Conservation (phyloP, 495 filamentous ascomycete species). For the Immersiella caudata region DNA sequence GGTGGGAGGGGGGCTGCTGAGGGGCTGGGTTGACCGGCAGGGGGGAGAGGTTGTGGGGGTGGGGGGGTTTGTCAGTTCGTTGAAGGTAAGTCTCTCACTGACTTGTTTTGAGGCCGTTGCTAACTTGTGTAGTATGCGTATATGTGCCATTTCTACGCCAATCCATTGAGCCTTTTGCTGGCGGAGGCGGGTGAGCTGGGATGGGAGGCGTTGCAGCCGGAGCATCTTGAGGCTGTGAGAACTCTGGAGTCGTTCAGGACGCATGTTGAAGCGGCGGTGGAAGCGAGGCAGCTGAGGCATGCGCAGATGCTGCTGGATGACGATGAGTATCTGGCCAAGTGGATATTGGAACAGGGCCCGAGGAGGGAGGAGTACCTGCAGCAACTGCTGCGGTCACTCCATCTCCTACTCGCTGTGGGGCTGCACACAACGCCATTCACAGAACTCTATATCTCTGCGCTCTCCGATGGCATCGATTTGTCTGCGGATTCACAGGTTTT, state of each 20-base stretch:
- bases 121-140: constrained; percentile 71
- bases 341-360: constrained; percentile 29
- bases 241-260: constrained; percentile 78
- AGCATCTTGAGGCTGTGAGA: constrained; percentile 75
- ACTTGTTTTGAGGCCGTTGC: neutral
- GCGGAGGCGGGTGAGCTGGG: constrained; percentile 37
- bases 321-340: constrained; percentile 39
- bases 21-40: constrained; percentile 73
- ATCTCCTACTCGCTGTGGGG: constrained; percentile 25
- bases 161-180: constrained; percentile 74
- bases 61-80: constrained; percentile 73
- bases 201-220: constrained; percentile 47
- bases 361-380: constrained; percentile 28
- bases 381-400: constrained; percentile 35
- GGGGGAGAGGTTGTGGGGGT: constrained; percentile 84
- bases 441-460: constrained; percentile 43
- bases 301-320: constrained; percentile 46
- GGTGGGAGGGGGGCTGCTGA: constrained; percentile 67
- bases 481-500: constrained; percentile 33
- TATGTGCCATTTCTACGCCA: constrained; percentile 96
- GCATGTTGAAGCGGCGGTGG: constrained; percentile 45
- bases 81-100: constrained; percentile 65
- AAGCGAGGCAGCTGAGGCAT: constrained; percentile 35
- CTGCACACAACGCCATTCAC: constrained; percentile 33
- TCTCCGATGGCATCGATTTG: constrained; percentile 40